These are phyloP conservation scores for Akanthomyces uredinophilus DNA, from an alignment of 2,329 filamentous ascomycete species.

Conservation along the genomic window DNA sequence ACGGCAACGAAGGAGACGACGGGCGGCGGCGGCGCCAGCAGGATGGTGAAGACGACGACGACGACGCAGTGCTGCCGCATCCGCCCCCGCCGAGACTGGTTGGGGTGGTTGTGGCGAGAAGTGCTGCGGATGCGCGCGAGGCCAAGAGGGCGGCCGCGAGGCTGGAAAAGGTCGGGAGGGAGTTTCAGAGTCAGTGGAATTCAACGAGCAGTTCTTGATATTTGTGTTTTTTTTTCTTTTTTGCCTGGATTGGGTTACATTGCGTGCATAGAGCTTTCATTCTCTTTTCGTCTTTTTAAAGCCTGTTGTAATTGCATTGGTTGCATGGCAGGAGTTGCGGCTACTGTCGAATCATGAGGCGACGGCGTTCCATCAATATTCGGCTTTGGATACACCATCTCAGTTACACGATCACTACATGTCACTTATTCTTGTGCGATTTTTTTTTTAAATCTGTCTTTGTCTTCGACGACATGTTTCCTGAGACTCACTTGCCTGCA, in stretches of 20 bases:
- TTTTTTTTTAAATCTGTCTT: too few species aligned
- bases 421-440: too few species aligned
- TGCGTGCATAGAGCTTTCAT: background rate
- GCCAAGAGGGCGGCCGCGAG: slow-evolving; percentile 48
- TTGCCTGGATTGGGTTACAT: background rate
- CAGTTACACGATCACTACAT: too few species aligned
- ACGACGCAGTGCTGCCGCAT: slow-evolving; percentile 18
- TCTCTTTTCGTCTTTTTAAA: background rate
- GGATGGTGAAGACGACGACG: background rate
- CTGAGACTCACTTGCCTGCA: too few species aligned
- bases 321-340: too few species aligned
- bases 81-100: slow-evolving; percentile 43
- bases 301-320: background rate
- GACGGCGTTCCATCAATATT: too few species aligned
- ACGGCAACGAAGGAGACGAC: background rate
- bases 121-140: slow-evolving; percentile 42
- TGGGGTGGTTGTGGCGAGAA: slow-evolving; percentile 48
- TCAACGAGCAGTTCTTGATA: slow-evolving; percentile 20
- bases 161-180: slow-evolving; percentile 49
- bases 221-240: too few species aligned
- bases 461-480: too few species aligned
- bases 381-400: too few species aligned
- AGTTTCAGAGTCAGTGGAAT: slow-evolving; percentile 50
- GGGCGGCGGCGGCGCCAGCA: background rate
- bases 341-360: too few species aligned